Conservation (phyloP, 495 filamentous ascomycete species). For the Schizothecium vesticola region DNA sequence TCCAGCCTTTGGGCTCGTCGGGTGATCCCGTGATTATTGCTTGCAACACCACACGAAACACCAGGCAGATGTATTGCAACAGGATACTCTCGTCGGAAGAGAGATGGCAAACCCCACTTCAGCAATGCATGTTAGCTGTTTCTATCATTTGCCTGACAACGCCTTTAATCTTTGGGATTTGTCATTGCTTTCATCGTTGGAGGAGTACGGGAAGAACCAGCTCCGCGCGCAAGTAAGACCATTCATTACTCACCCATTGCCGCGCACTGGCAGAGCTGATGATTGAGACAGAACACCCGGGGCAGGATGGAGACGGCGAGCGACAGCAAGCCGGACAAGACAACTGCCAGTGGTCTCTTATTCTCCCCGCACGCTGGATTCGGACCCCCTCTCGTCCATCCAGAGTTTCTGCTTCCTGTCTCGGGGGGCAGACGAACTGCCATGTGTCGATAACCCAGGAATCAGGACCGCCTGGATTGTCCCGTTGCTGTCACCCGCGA, state of each 20-base stretch:
- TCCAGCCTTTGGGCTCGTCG: slow-evolving; percentile 17
- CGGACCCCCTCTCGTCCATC: background rate
- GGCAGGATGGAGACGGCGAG: background rate
- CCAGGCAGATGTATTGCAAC: slow-evolving; percentile 24
- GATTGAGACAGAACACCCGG: background rate
- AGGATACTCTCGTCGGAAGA: slow-evolving; percentile 11
- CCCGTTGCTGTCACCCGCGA: background rate
- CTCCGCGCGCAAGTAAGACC: background rate
- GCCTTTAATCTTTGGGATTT: slow-evolving; percentile 1
- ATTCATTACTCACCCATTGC: background rate
- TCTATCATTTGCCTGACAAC: slow-evolving; percentile 14
- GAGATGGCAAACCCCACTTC: slow-evolving; percentile 12
- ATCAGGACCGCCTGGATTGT: background rate
- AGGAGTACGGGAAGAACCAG: background rate
- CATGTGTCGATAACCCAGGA: background rate
- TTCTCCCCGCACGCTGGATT: background rate
- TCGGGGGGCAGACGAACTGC: background rate
- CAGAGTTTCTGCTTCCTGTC: background rate
- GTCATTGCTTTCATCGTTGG: background rate
- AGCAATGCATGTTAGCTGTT: slow-evolving; percentile 16
- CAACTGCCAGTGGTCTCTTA: background rate
- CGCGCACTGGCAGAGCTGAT: background rate
- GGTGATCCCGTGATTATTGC: slow-evolving; percentile 23
- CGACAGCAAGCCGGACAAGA: background rate
- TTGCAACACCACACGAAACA: slow-evolving; percentile 9